Percentiles rank a stretch among this genome's conserved stretches.
Evolutionary conservation across 2,329 filamentous ascomycete species (phyloP).

Genomic region (Trichoderma gracile): DNA sequence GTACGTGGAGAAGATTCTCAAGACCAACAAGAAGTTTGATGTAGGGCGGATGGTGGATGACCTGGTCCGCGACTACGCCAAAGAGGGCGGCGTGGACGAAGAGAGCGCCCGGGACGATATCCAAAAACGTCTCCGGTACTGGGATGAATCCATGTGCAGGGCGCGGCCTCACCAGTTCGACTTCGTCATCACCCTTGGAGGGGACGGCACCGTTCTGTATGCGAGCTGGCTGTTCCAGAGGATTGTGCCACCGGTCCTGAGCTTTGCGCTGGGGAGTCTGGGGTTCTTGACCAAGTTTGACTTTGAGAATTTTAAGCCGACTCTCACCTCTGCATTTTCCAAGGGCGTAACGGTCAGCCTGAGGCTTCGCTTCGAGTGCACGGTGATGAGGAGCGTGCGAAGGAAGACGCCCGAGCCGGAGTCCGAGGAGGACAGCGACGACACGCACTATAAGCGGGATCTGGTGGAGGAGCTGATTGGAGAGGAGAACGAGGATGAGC

Average conservation of each 20-base stretch:
- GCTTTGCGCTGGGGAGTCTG: conserved; percentile 86
- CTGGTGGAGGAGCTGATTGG: conserved; percentile 88
- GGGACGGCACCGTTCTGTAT: conserved; percentile 96
- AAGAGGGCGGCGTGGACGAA: conserved; percentile 39
- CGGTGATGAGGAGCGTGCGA: conserved; percentile 78
- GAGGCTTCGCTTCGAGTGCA: conserved; percentile 86
- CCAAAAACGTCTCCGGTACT: conserved; percentile 68
- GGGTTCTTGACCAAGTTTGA: conserved; percentile 98
- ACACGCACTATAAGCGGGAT: conserved; percentile 55
- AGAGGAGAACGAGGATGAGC: conserved; percentile 78
- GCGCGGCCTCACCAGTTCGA: conserved; percentile 85
- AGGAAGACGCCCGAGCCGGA: conserved; percentile 36
- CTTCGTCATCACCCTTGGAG: conserved; percentile 87
- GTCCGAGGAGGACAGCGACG: conserved; percentile 42
- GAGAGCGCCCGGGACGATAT: conserved; percentile 42
- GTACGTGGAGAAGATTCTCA: conserved; percentile 77
- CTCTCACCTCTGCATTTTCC: conserved; percentile 68
- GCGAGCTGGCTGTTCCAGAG: conserved; percentile 96
- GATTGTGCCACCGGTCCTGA: conserved; percentile 89
- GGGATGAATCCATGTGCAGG: conserved; percentile 77
- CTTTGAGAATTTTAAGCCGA: conserved; percentile 71
- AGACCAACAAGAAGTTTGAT: conserved; percentile 72
- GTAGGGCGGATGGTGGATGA: conserved; percentile 66
- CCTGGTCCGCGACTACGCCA: conserved; percentile 48
- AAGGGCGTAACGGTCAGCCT: conserved; percentile 88